Percentiles rank a stretch among this genome's conserved stretches.
Evolutionary conservation across 2,329 filamentous ascomycete species (phyloP).

Genomic region (Plectosphaerella sp.): DNA sequence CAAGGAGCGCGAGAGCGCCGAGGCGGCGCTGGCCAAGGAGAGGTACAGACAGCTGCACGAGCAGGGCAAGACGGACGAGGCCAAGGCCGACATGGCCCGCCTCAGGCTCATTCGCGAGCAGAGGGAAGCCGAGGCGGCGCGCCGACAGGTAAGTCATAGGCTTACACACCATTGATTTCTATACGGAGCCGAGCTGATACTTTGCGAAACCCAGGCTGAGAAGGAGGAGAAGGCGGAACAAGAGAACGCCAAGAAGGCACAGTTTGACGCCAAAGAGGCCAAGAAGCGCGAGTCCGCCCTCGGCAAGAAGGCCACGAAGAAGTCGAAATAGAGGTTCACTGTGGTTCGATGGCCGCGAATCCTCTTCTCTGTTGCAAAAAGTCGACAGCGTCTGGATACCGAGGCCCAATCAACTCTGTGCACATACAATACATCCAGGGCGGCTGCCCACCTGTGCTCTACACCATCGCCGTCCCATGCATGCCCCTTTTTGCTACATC

Average conservation of each 20-base stretch:
- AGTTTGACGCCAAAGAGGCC: conserved; percentile 51
- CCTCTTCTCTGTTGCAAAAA: no score
- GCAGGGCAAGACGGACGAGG: conserved; percentile 94
- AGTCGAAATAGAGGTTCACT: conserved; percentile 24
- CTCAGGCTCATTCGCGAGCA: conserved; percentile 79
- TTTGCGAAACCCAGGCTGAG: conserved; percentile 40
- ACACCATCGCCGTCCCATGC: not conserved
- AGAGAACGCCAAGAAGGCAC: conserved; percentile 41
- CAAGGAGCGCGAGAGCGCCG: conserved; percentile 66
- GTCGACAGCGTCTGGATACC: no score
- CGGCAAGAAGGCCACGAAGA: conserved; percentile 46
- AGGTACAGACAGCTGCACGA: conserved; percentile 88
- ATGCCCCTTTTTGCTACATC: no score
- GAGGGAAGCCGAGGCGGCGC: conserved; percentile 75
- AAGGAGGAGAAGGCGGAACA: conserved; percentile 51
- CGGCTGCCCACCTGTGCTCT: not conserved
- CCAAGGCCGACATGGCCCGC: conserved; percentile 81
- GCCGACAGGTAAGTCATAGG: conserved; percentile 73
- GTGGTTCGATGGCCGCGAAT: no score
- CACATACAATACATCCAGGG: no score
- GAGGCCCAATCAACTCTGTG: no score
- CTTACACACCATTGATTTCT: no score
- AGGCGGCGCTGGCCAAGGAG: conserved; percentile 85
- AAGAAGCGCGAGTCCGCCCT: conserved; percentile 51
- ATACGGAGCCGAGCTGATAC: not conserved